Evolutionary conservation across 257 asterid species (phyloP), one percentile per base, ranked within the genome.

Genomic region (Nicotiana otophora): DNA sequence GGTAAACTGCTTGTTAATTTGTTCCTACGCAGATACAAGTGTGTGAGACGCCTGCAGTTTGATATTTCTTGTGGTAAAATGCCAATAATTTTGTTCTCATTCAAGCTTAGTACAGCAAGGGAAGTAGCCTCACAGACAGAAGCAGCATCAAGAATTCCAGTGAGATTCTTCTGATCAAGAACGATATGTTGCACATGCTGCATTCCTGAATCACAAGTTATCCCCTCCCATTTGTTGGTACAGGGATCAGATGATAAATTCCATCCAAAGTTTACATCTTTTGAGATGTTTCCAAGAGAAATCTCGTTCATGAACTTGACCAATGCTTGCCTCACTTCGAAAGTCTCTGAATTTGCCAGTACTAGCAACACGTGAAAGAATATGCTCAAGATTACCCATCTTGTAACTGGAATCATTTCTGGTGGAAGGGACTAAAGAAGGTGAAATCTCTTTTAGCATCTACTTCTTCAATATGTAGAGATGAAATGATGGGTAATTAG

Each of bases 171-270:
- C 14, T 57, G 78, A 31, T 90, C 86, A 60, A 94, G 97, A 1
- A 90, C 82, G 0, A 94, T 86, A 74, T 72, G 91, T 89, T 84
- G 90, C 20, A 92, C 87, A 1, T 87, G 87, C 12, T 81, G 77
- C 0, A 85, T 33, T 55, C 82, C 66, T 23, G 10, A 26, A 77
- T 84, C 78, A 65, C 98, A 94, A 3, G 51, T 63, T 15, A 94
- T 89, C 6, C 98, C 98, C 64, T 77, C 81, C 98, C 98, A 94
- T 3, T 31, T 51, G 20, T 70, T 86, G 2, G 3, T 68, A 48
- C 98, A 94, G 0, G 98, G 97, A 36, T 92, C 97, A n/a, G 97
- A 91, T 61, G 78, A 85, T 9, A 30, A 2, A 77, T 92, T 89
- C 97, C 98, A 94, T 4, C 98, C 97, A 84, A 86, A 89, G 68